phyloP scores from a whole-genome alignment of 495 filamentous ascomycete species.

The Melanomma pulvis-pyrius region DNA sequence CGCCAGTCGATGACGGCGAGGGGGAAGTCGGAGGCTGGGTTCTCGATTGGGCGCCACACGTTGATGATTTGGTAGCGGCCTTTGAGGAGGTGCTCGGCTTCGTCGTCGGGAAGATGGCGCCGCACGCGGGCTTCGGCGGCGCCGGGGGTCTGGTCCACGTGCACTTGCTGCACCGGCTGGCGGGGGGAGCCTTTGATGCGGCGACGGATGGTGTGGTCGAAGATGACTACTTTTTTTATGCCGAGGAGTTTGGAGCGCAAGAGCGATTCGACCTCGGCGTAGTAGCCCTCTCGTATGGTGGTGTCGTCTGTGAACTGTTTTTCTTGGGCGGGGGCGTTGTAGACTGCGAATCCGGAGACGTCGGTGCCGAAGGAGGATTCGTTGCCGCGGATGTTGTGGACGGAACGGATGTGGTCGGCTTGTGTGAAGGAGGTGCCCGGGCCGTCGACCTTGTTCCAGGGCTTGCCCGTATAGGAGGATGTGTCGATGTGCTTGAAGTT shows the following conservation, averaged over 20 bases:
- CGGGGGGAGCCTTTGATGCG: conserved; percentile 41
- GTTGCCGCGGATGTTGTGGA: conserved; percentile 41
- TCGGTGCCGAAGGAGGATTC: conserved; percentile 40
- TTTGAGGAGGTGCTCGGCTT: conserved; percentile 63
- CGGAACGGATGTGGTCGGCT: conserved; percentile 30
- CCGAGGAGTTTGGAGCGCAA: conserved; percentile 36
- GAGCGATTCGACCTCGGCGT: conserved; percentile 43
- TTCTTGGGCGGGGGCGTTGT: conserved; percentile 40
- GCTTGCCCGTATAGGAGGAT: conserved; percentile 35
- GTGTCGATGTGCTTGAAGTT: conserved; percentile 47
- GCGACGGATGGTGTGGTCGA: conserved; percentile 48
- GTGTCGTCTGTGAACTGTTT: conserved; percentile 42
- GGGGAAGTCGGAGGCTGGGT: conserved; percentile 44
- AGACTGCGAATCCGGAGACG: conserved; percentile 43
- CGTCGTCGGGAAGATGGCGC: conserved; percentile 50
- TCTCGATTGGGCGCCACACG: conserved; percentile 74
- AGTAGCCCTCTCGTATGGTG: conserved; percentile 41
- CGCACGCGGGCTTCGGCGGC: conserved; percentile 44
- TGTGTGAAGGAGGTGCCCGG: conserved; percentile 39
- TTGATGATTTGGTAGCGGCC: conserved; percentile 77
- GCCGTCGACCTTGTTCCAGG: conserved; percentile 48
- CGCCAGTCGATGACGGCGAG: conserved; percentile 48
- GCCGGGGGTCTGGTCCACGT: conserved; percentile 46
- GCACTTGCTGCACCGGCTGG: conserved; percentile 48
- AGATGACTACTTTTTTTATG: conserved; percentile 46